Base-by-base conservation (phyloP, 495 filamentous ascomycete species). In the Trichoderma parareesei region DNA sequence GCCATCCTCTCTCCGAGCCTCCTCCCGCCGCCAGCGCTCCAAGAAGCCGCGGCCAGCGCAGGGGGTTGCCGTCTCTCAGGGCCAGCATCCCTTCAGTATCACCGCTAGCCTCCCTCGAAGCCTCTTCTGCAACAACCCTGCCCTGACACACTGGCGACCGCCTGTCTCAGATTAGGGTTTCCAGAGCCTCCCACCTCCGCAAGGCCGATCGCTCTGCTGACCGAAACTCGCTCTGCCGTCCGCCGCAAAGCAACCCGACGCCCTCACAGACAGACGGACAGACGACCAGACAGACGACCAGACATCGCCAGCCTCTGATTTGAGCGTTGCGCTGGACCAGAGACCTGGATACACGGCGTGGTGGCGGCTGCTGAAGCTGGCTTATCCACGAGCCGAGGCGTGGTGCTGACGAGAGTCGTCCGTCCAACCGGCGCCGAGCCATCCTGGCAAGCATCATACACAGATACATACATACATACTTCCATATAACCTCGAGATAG, bases 381-480 rank as follows among this genome's bases (percentile, higher is more conserved):
- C 27, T 33, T 33, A 35, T 18, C 14, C 53, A 57, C 20, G 27
- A 35, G 53, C 53, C 53, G 53, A 57, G 53, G 53, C 33, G 53
- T 33, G 27, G 33, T 9, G 27, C 33, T 37, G 27, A 27, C 20
- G 33, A 35, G 20, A 35, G 38, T 53, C 44, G 41, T 20, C 64
- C 44, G 41, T 20, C 27, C 35, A n/a, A 55, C 33, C 63, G 11
- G 33, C 53, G 64, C 55, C 66, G 65, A 67, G 65, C 65, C 65
- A 63, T 66, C 37, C 69, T 41, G 61, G 20, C 7, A n/a, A 27
- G 27, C 73, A 43, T 72, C 71, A 83, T 4, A 49, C 46, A 3
- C 9, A 38, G 1, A 27, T 27, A 27, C 27, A 27, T 27, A 27
- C 27, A 27, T 27, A 27, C 2, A 1, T 27, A 2, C 27, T 27